Base-by-base conservation (phyloP, 352 stramenopile species). In the Phytopythium ostracodes region DNA sequence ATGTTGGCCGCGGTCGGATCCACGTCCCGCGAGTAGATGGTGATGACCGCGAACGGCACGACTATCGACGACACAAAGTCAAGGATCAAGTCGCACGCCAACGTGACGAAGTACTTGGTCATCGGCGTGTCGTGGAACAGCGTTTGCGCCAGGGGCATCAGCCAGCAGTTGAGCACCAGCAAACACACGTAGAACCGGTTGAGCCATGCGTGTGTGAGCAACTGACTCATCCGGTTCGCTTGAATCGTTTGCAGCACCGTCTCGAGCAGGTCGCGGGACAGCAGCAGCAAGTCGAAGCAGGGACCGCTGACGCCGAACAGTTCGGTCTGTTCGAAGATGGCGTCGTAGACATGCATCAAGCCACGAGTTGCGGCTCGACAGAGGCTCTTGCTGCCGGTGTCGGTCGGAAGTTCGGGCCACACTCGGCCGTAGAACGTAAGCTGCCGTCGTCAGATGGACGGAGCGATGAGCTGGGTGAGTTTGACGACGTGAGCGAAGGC, bases 161-260 rank as follows among this genome's bases (percentile, higher is more conserved):
- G 63, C 64, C 61, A 75, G n/a, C 68, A 75, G 40, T 75, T 75
- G 0, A 47, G 1, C 33, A 63, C 56, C 0, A 80, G 38, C 18
- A 80, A 36, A 0, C 57, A 17, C 2, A 75, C 72, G 40, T 73
- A 73, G 17, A 77, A 65, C 12, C 67, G 62, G 38, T 80, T 74
- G 14, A 80, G 56, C 25, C 67, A 43, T 6, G 59, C 53, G 11
- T 59, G 50, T 15, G 65, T 56, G 14, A 75, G 60, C 24, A 69
- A 33, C 15, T 40, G 25, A 50, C 68, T 75, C 68, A 75, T 75
- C 0, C 62, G 61, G 44, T 70, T 70, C 4, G 65, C 68, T 64
- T 75, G 68, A 0, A 69, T 24, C 15, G 68, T 67, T 42, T 75
- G 68, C n/a, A 75, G 52, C 0, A 59, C 33, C 0, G 68, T 72